Conservation (phyloP, 352 stramenopile species). For the Phytophthora citrophthora region DNA sequence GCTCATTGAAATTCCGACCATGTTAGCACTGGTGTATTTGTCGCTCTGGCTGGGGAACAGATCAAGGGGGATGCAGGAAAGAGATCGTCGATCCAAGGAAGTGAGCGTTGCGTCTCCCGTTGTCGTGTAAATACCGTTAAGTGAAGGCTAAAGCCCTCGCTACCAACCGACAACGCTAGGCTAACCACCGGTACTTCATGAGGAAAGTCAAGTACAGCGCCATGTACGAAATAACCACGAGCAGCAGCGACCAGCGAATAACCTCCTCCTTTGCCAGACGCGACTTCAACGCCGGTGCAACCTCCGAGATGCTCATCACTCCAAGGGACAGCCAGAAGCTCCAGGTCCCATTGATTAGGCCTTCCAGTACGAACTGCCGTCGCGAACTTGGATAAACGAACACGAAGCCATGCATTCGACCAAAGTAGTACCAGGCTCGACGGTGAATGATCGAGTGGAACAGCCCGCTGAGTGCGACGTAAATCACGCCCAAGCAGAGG, state of each 20-base stretch:
- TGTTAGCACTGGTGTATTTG: slow-evolving; percentile 40
- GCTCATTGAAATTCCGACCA: slow-evolving; percentile 56
- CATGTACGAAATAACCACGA: slow-evolving; percentile 56
- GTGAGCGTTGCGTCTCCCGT: slow-evolving; percentile 11
- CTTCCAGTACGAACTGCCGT: slow-evolving; percentile 74
- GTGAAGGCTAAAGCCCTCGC: too few species aligned
- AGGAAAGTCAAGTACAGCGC: slow-evolving; percentile 60
- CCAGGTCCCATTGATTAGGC: slow-evolving; percentile 62
- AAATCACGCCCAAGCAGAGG: slow-evolving; percentile 55
- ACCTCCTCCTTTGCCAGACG: slow-evolving; percentile 48
- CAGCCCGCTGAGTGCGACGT: slow-evolving; percentile 64
- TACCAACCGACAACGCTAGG: slow-evolving; percentile 9
- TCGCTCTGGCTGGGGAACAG: slow-evolving; percentile 30
- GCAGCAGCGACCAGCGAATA: slow-evolving; percentile 49
- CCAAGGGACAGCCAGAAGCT: slow-evolving; percentile 68
- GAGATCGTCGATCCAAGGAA: slow-evolving; percentile 4
- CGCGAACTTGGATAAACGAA: slow-evolving; percentile 69
- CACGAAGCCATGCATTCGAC: slow-evolving; percentile 56
- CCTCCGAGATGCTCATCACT: slow-evolving; percentile 53
- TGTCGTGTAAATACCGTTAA: slow-evolving; percentile 3
- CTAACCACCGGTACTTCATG: slow-evolving; percentile 65
- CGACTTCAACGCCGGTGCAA: slow-evolving; percentile 44
- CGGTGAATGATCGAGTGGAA: slow-evolving; percentile 71
- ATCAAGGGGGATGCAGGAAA: neutral
- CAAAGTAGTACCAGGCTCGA: slow-evolving; percentile 57